Conservation (phyloP, 345 rosid genomes). For the Hypericum androsaemum region DNA sequence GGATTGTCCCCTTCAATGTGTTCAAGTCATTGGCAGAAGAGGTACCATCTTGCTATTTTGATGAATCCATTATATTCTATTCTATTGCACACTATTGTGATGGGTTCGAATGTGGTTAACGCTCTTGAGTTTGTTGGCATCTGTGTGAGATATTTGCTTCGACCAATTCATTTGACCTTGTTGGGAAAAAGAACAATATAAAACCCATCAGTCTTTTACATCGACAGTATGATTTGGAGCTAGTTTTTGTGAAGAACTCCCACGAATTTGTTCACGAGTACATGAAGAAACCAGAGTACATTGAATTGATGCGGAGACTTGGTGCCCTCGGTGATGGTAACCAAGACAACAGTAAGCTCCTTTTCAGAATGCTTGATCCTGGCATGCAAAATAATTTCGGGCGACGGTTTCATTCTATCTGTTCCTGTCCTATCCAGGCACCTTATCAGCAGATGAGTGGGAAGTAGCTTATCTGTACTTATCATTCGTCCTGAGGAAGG, state of each 20-base stretch:
- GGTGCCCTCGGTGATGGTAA: slow-evolving; percentile 96
- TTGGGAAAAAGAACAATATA: too few species aligned
- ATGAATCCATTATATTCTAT: neutral
- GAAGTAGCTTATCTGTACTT: slow-evolving; percentile 84
- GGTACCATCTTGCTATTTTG: slow-evolving; percentile 28
- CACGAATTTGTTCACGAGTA: slow-evolving; percentile 87
- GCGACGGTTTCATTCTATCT: neutral
- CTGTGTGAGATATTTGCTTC: too few species aligned
- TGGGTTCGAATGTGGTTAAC: too few species aligned
- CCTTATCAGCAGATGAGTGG: slow-evolving; percentile 89
- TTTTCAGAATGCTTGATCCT: neutral
- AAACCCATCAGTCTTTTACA: neutral
- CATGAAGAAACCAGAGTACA: slow-evolving; percentile 58
- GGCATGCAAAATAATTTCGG: neutral
- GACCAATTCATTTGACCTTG: too few species aligned
- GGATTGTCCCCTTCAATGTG: slow-evolving; percentile 89
- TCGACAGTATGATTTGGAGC: slow-evolving; percentile 75
- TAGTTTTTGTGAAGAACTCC: slow-evolving; percentile 81
- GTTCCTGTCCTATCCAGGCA: slow-evolving; percentile 36
- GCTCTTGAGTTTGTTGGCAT: too few species aligned
- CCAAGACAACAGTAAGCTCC: slow-evolving; percentile 72
- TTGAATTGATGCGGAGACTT: slow-evolving; percentile 81
- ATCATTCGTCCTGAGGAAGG: slow-evolving; percentile 84
- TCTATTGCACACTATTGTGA: neutral
- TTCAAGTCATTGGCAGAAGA: slow-evolving; percentile 91